Percentiles rank a stretch among this genome's conserved stretches.
phyloP scores from a whole-genome alignment of 805 yeast species.

The Nakazawaea ernobii region DNA sequence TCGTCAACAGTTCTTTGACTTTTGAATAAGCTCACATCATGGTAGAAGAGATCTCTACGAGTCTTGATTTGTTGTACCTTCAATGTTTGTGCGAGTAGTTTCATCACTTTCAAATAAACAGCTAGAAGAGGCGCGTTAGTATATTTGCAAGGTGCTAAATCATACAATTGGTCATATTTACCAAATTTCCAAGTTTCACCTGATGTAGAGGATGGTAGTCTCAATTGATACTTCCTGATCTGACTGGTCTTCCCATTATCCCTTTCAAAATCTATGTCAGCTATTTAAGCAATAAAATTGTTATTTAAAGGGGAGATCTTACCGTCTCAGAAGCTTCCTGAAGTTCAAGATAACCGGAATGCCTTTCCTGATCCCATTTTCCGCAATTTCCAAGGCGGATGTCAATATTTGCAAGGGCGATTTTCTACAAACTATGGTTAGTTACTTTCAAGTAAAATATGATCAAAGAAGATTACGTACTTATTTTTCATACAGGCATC shows the following conservation, averaged over 20 bases:
- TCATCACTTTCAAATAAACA: conserved; percentile 8
- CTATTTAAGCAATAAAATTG: not conserved
- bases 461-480: no score
- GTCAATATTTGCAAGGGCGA: not conserved
- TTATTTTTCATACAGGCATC: no score
- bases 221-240: not conserved
- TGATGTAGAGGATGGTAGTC: not conserved
- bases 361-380: conserved; percentile 1
- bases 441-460: no score
- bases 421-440: not conserved
- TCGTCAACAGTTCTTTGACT: conserved; percentile 37
- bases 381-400: not conserved
- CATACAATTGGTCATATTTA: conserved; percentile 10
- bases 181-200: conserved; percentile 5
- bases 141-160: conserved; percentile 14
- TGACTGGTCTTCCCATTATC: no score
- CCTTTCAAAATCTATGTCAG: no score
- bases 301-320: not conserved
- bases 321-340: not conserved
- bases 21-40: conserved; percentile 46
- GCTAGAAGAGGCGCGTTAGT: conserved; percentile 11
- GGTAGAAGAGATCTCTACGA: conserved; percentile 53
- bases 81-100: conserved; percentile 5
- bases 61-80: conserved; percentile 26
- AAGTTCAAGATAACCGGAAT: not conserved